Evolutionary conservation across 1,284 basidiomycete genomes (phyloP).

Genomic region (Abortiporus biennis): DNA sequence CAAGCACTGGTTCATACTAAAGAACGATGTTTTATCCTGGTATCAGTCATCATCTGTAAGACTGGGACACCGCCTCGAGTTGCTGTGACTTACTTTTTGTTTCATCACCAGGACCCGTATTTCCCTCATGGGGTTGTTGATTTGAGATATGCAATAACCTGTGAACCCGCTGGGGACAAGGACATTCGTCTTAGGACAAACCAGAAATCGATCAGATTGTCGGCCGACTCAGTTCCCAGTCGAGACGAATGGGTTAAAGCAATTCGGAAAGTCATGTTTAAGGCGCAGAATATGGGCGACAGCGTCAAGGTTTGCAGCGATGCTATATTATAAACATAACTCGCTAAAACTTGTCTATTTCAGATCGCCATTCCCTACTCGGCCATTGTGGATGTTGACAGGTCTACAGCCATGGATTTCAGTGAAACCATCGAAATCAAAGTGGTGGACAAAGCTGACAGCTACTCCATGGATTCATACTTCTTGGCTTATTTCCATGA

Average conservation of each 20-base stretch:
- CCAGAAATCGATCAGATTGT: conserved; percentile 67
- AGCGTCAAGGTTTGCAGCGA: conserved; percentile 69
- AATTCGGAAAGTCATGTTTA: conserved; percentile 88
- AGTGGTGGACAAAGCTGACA: conserved; percentile 79
- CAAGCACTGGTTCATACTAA: conserved; percentile 91
- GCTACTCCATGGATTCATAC: conserved; percentile 81
- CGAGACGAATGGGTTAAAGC: conserved; percentile 93
- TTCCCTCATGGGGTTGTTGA: conserved; percentile 95
- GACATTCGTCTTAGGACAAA: conserved; percentile 78
- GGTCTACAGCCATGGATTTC: conserved; percentile 85
- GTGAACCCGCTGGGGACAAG: conserved; percentile 71
- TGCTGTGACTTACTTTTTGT: conserved; percentile 1
- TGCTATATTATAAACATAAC: no score
- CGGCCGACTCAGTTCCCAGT: conserved; percentile 75
- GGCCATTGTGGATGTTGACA: conserved; percentile 83
- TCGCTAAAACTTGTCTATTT: conserved; percentile 4
- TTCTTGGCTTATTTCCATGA: conserved; percentile 91
- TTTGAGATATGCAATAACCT: conserved; percentile 85
- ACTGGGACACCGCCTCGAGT: conserved; percentile 5
- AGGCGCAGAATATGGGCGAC: conserved; percentile 93
- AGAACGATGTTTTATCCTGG: conserved; percentile 93
- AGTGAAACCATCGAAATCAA: conserved; percentile 92
- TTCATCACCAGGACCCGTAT: conserved; percentile 73
- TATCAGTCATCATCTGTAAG: conserved; percentile 86
- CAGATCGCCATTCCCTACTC: conserved; percentile 94